Conservation (phyloP, 495 filamentous ascomycete species). For the Paragyromitra xinjiangensis region DNA sequence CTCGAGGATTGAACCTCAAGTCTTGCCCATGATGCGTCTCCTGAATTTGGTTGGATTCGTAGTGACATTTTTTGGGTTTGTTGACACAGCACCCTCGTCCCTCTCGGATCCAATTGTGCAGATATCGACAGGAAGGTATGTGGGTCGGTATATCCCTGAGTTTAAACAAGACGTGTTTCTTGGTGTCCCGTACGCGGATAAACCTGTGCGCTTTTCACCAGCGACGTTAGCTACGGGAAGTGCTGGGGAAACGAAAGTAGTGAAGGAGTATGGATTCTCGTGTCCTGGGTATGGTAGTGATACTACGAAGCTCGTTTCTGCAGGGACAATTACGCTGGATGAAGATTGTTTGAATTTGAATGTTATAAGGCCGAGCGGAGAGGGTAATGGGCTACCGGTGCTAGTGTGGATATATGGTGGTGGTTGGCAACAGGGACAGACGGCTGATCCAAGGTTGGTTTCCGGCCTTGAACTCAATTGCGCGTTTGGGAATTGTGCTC, state of each 20-base stretch:
- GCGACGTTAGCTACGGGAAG: conserved; percentile 19
- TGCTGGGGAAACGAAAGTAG: conserved; percentile 56
- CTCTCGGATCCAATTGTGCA: conserved; percentile 14
- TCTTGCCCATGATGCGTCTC: conserved; percentile 7
- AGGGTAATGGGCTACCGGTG: conserved; percentile 57
- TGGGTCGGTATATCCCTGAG: conserved; percentile 58
- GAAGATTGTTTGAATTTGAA: conserved; percentile 62
- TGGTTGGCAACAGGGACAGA: conserved; percentile 64
- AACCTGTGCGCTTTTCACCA: conserved; percentile 60
- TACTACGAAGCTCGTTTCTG: conserved; percentile 63
- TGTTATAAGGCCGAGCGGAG: conserved; percentile 57
- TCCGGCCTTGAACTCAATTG: neutral
- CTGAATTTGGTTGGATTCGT: neutral
- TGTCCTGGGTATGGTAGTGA: conserved; percentile 60
- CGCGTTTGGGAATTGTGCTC: neutral
- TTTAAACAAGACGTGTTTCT: conserved; percentile 67
- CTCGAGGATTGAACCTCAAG: neutral
- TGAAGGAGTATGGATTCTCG: conserved; percentile 60
- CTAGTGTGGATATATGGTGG: conserved; percentile 71
- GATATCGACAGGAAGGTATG: conserved; percentile 19
- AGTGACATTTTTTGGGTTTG: neutral
- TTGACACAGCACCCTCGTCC: neutral
- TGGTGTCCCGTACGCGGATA: conserved; percentile 66
- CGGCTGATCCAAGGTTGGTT: conserved; percentile 59
- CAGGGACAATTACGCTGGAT: conserved; percentile 47